Evolutionary conservation across 2,329 filamentous ascomycete genomes (phyloP), one percentile per base, ranked within the genome.

Genomic region (Dendryphion nanum): DNA sequence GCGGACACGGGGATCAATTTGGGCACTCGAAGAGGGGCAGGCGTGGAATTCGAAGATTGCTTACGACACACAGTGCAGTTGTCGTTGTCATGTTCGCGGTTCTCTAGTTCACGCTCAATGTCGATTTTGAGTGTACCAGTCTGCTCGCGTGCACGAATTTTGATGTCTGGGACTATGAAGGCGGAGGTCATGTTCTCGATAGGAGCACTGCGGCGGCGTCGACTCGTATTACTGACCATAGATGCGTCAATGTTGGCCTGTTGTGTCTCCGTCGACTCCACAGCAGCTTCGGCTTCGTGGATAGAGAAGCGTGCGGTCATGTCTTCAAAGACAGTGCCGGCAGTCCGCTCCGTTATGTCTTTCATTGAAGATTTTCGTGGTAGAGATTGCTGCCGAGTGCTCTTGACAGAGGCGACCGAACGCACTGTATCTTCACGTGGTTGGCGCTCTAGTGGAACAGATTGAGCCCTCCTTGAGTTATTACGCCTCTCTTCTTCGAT

Each of bases 111-210:
- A 16, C 51, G 41, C 6, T 50, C 29, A 13, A 47, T 28, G 18
- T 57, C 45, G 29, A 50, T 41, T 23, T 51, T 47, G 5, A 41
- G 51, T 29, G 53, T 45, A 5, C 13, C 20, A n/a, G 46, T 38
- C 17, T 57, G 50, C 32, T 57, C 57, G 18, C 46, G 44, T 12
- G 48, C 54, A 54, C 57, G 55, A 30, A 82, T 63, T 15, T 79
- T 82, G 49, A 83, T 79, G 48, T 83, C 79, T 8, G 79, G 79
- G 5, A 83, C 63, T 45, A 83, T 82, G 55, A 82, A 82, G 5
- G 78, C 79, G 3, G 79, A 83, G 5, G 79, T 83, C 75, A 80
- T 75, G 31, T 33, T 33, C 40, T 81, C 77, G 18, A 71, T 68
- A 12, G 68, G 65, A 24, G 64, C 64, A 26, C 68, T 71, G 18